phyloP scores from a whole-genome alignment of 768 basidiomycete species.

The Hypsizygus marmoreus region DNA sequence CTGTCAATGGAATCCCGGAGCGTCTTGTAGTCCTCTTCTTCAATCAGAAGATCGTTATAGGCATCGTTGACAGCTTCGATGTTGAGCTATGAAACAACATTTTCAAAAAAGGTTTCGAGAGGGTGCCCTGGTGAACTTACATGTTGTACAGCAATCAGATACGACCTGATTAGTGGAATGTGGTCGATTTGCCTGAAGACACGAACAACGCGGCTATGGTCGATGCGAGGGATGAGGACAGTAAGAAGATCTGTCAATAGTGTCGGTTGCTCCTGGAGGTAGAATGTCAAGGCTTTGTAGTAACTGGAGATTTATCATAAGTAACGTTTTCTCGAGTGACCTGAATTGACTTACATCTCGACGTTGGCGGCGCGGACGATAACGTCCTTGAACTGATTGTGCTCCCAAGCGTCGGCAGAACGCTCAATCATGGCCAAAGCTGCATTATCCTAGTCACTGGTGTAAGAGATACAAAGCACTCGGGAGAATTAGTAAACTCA shows the following conservation, averaged over 20 bases:
- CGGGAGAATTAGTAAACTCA: conserved; percentile 34
- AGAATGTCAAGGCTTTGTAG: conserved; percentile 94
- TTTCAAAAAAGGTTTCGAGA: too few relatives aligned
- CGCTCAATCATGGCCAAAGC: conserved; percentile 99
- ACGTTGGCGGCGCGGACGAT: conserved; percentile 96
- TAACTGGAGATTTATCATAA: conserved; percentile 52
- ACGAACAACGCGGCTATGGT: conserved; percentile 92
- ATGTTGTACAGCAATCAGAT: conserved; percentile 96
- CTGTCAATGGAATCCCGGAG: conserved; percentile 97
- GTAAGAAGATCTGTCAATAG: conserved; percentile 92
- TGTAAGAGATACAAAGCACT: not conserved
- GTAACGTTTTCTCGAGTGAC: not conserved
- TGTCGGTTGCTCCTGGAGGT: conserved; percentile 90
- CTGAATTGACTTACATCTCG: conserved; percentile 70
- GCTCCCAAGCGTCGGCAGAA: conserved; percentile 98
- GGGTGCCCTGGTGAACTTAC: too few relatives aligned
- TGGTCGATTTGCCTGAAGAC: conserved; percentile 96
- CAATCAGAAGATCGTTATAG: conserved; percentile 96
- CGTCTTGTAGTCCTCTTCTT: conserved; percentile 98
- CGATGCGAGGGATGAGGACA: conserved; percentile 91
- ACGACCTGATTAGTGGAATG: conserved; percentile 92
- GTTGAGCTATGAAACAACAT: conserved; percentile 87
- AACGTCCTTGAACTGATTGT: conserved; percentile 99
- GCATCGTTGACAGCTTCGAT: conserved; percentile 97
- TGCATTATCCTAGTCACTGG: conserved; percentile 77